These are phyloP conservation scores for Phaffia rhodozyma DNA, from an alignment of 1,284 basidiomycete species.

Conservation along the genomic window DNA sequence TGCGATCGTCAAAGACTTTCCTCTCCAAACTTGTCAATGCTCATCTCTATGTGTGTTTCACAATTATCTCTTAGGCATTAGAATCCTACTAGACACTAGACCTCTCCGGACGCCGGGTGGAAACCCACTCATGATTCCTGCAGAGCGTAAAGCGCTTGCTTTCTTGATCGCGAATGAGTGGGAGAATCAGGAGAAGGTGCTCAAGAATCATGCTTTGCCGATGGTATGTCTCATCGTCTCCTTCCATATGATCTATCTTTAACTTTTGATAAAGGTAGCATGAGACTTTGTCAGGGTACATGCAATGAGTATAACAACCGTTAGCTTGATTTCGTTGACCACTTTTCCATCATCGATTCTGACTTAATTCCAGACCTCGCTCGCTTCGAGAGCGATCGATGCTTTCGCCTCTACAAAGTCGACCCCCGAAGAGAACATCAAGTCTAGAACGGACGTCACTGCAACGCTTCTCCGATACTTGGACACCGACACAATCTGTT, in stretches of 20 bases:
- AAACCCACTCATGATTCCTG: constrained; percentile 57
- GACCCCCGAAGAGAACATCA: constrained; percentile 34
- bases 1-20: neutral
- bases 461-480: constrained; percentile 71
- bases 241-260: constrained; percentile 1
- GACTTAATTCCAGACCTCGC: constrained; percentile 53
- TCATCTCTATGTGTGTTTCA: neutral
- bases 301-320: neutral
- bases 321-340: neutral
- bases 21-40: neutral
- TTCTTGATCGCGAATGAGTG: constrained; percentile 86
- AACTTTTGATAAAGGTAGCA: constrained; percentile 6
- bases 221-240: constrained; percentile 47
- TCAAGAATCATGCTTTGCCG: constrained; percentile 85
- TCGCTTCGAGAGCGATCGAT: constrained; percentile 81
- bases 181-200: constrained; percentile 75
- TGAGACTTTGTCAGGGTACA: constrained; percentile 5
- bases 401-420: constrained; percentile 38
- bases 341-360: neutral
- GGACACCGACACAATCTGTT: constrained; percentile 92
- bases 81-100: constrained; percentile 70
- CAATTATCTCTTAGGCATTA: constrained; percentile 34
- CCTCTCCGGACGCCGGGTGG: constrained; percentile 79
- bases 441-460: constrained; percentile 52
- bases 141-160: constrained; percentile 58